These are phyloP conservation scores for Ustilago nuda DNA, from an alignment of 1,284 basidiomycete species.

Conservation along the genomic window DNA sequence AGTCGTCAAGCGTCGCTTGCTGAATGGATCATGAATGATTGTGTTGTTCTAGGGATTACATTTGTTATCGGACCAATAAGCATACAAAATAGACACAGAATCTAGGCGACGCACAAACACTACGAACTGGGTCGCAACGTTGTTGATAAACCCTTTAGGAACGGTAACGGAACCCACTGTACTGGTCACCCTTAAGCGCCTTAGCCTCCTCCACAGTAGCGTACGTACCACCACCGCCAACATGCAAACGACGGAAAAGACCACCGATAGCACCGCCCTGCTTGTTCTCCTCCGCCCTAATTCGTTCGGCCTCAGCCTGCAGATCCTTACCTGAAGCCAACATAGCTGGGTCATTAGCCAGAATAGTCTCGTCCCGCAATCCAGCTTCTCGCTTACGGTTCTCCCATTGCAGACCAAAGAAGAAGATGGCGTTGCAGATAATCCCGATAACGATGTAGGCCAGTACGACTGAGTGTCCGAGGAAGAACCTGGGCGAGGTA, in stretches of 20 bases:
- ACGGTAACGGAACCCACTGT: constrained; percentile 28
- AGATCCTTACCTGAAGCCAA: constrained; percentile 31
- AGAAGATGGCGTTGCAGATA: constrained; percentile 72
- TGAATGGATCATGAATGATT: too few species aligned
- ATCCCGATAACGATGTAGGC: constrained; percentile 79
- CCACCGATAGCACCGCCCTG: constrained; percentile 22
- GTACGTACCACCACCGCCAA: constrained; percentile 53
- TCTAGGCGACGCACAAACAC: neutral
- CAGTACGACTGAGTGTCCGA: constrained; percentile 78
- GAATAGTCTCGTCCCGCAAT: constrained; percentile 77
- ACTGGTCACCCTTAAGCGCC: constrained; percentile 56
- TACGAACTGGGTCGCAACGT: too few species aligned
- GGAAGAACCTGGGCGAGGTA: constrained; percentile 78
- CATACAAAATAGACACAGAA: neutral
- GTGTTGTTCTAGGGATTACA: too few species aligned
- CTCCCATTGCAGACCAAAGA: constrained; percentile 74
- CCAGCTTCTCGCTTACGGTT: constrained; percentile 77
- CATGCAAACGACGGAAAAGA: constrained; percentile 26
- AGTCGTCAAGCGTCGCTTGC: too few species aligned
- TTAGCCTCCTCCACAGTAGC: constrained; percentile 53
- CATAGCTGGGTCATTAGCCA: constrained; percentile 36
- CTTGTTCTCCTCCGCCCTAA: constrained; percentile 29
- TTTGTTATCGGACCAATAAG: too few species aligned
- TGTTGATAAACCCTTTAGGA: constrained; percentile 1
- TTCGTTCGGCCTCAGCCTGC: constrained; percentile 31